A percentile compares a stretch with the other conserved stretches of the same genome.
These are phyloP conservation scores for Backusella australiensis DNA, from an alignment of 192 early-diverging fungal genomes.

Conservation along the genomic window DNA sequence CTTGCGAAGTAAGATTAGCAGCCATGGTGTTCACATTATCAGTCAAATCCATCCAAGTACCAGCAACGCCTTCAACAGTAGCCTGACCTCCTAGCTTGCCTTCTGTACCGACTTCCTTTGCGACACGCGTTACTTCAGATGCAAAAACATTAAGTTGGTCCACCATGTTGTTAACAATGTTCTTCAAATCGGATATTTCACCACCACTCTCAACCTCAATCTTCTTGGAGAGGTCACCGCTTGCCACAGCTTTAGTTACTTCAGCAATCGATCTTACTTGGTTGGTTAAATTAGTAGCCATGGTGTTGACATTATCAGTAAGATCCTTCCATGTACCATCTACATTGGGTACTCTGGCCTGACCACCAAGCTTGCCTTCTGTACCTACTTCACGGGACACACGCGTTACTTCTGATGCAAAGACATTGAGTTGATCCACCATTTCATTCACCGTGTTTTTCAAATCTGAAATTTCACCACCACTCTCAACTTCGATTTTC, in stretches of 20 bases:
- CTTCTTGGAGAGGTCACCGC: constrained; percentile 53
- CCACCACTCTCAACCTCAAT: constrained; percentile 54
- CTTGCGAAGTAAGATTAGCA: too few relatives aligned
- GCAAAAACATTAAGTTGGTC: constrained; percentile 50
- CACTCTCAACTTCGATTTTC: constrained; percentile 59
- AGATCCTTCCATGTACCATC: constrained; percentile 63
- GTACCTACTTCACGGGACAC: constrained; percentile 64
- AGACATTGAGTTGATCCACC: constrained; percentile 59
- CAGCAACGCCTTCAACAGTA: constrained; percentile 17
- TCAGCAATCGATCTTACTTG: constrained; percentile 61
- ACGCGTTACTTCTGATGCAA: constrained; percentile 57
- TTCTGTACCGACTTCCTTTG: constrained; percentile 56
- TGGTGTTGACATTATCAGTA: constrained; percentile 63
- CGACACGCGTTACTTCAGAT: constrained; percentile 51
- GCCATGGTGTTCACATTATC: too few relatives aligned
- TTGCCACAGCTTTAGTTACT: constrained; percentile 60
- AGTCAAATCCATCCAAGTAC: constrained; percentile 56
- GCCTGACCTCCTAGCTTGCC: constrained; percentile 57
- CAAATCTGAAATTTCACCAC: constrained; percentile 68
- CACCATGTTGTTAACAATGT: constrained; percentile 56
- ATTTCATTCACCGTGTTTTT: constrained; percentile 83
- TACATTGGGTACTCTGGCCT: constrained; percentile 53
- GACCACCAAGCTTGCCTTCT: constrained; percentile 57
- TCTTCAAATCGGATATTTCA: constrained; percentile 52
- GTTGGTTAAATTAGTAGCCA: constrained; percentile 57